These are phyloP conservation scores for Apodospora peruviana DNA, from an alignment of 495 filamentous ascomycete species.

Conservation along the genomic window DNA sequence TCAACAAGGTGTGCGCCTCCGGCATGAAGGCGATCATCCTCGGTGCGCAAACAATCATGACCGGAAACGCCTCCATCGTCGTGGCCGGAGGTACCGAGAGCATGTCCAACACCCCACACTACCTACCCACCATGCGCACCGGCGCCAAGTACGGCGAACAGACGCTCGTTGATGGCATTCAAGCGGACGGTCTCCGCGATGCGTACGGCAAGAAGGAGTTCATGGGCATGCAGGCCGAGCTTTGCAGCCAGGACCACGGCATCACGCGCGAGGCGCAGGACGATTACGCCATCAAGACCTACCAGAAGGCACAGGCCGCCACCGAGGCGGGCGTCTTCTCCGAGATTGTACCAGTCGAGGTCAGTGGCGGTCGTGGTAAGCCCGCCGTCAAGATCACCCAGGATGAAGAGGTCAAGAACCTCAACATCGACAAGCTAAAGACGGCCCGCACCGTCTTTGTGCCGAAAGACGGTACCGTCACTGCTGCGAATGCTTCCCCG, in stretches of 20 bases:
- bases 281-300: conserved; percentile 85
- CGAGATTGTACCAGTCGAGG: conserved; percentile 87
- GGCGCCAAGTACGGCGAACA: conserved; percentile 90
- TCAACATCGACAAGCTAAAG: conserved; percentile 88
- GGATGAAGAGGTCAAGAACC: conserved; percentile 96
- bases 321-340: conserved; percentile 71
- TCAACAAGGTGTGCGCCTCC: conserved; percentile 99
- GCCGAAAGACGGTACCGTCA: conserved; percentile 79
- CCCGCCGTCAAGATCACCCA: conserved; percentile 71
- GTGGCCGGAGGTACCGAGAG: conserved; percentile 93
- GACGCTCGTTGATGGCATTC: conserved; percentile 78
- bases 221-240: conserved; percentile 90
- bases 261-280: conserved; percentile 82
- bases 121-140: conserved; percentile 74
- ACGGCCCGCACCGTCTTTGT: conserved; percentile 81
- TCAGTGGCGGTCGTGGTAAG: conserved; percentile 85
- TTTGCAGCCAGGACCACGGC: conserved; percentile 79
- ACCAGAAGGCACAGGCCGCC: conserved; percentile 85
- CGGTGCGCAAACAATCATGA: conserved; percentile 93
- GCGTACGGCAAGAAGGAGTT: conserved; percentile 85
- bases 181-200: conserved; percentile 88
- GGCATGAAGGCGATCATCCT: conserved; percentile 90
- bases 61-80: conserved; percentile 81
- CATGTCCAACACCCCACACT: conserved; percentile 98
- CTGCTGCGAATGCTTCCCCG: conserved; percentile 94